These are phyloP conservation scores for Myxozyma lipomycoides DNA, from an alignment of 805 yeast species.

Conservation along the genomic window DNA sequence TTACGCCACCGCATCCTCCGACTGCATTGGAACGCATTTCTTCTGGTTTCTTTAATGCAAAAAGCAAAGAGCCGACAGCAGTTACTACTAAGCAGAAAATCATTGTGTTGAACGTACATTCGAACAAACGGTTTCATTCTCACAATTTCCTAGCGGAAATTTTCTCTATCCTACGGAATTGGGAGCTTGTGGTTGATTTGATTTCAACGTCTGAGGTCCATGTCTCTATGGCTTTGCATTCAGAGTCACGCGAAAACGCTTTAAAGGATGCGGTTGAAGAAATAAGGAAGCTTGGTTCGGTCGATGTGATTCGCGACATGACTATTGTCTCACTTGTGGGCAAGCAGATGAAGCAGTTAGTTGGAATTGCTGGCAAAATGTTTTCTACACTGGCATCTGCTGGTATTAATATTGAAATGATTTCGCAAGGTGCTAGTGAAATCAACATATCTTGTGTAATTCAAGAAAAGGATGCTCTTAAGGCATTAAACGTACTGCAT, in stretches of 20 bases:
- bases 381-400: conserved; percentile 91
- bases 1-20: conserved; percentile 94
- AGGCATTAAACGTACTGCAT: conserved; percentile 84
- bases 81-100: conserved; percentile 92
- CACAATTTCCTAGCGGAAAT: conserved; percentile 94
- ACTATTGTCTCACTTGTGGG: conserved; percentile 94
- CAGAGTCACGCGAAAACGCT: conserved; percentile 48
- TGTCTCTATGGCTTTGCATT: conserved; percentile 94
- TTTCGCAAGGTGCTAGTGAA: conserved; percentile 96
- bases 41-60: conserved; percentile 39
- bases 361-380: conserved; percentile 97
- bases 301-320: conserved; percentile 82
- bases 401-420: conserved; percentile 93
- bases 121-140: conserved; percentile 85
- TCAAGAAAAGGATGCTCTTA: conserved; percentile 71
- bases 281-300: conserved; percentile 74
- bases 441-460: conserved; percentile 95
- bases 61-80: conserved; percentile 66
- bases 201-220: conserved; percentile 97
- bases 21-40: conserved; percentile 55
- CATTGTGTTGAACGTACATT: conserved; percentile 87
- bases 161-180: conserved; percentile 78
- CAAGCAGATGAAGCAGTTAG: conserved; percentile 91
- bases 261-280: conserved; percentile 72
- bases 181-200: conserved; percentile 84